phyloP scores from a whole-genome alignment of 495 filamentous ascomycete species.

The Hypoxylon fragiforme region DNA sequence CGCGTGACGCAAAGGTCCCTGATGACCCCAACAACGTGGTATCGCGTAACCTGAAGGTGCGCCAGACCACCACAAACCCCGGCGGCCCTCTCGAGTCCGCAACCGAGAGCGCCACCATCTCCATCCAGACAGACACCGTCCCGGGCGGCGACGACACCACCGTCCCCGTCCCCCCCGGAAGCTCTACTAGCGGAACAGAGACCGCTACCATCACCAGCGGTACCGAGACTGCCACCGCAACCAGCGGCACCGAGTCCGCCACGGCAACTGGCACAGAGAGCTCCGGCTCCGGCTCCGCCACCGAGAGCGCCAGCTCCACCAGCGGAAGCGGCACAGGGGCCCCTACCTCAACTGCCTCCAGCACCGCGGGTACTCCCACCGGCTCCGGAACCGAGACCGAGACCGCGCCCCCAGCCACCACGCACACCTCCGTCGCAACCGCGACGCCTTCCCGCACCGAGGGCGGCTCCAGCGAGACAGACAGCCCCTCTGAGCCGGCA shows the following conservation, averaged over 20 bases:
- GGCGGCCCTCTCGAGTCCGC: conserved; percentile 20
- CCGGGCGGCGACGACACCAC: background rate
- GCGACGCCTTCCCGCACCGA: too few relatives aligned
- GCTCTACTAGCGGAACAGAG: background rate
- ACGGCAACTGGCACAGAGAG: too few relatives aligned
- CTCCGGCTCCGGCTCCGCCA: conserved; percentile 2
- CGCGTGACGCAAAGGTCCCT: too few relatives aligned
- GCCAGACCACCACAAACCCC: conserved; percentile 24
- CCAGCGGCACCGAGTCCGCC: background rate
- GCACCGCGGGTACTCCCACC: too few relatives aligned
- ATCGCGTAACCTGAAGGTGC: background rate
- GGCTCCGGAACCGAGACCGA: too few relatives aligned
- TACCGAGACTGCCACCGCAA: background rate
- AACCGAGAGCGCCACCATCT: conserved; percentile 10
- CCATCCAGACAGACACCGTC: conserved; percentile 12
- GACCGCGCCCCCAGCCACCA: too few relatives aligned
- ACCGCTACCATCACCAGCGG: background rate
- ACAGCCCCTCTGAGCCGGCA: conserved; percentile 1
- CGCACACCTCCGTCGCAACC: too few relatives aligned
- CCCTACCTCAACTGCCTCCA: too few relatives aligned
- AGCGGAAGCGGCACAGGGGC: too few relatives aligned
- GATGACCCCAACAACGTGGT: background rate
- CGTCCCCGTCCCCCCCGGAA: background rate
- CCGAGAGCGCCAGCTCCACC: too few relatives aligned
- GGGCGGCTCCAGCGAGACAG: conserved; percentile 2